Percentiles rank a stretch among this genome's conserved stretches.
phyloP scores from a whole-genome alignment of 2,329 filamentous ascomycete species.

The Kalmusia sp. region DNA sequence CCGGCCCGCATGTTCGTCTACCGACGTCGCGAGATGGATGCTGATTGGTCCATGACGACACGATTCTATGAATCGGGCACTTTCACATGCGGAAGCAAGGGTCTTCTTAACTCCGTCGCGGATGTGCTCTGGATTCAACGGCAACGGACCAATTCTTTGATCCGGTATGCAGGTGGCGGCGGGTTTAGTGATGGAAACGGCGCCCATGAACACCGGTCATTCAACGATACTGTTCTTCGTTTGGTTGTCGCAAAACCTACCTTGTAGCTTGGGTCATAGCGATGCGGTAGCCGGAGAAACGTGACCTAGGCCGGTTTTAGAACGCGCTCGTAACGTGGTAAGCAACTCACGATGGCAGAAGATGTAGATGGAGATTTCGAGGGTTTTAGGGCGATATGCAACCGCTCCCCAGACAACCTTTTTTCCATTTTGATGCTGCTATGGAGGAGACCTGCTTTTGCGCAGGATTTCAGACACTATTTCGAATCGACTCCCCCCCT shows the following conservation, averaged over 20 bases:
- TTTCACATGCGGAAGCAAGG: not conserved
- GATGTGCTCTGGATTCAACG: not conserved
- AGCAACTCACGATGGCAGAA: too few species aligned
- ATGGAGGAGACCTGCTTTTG: constrained; percentile 1
- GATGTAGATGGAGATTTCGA: too few species aligned
- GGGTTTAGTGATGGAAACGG: not conserved
- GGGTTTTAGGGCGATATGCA: not conserved
- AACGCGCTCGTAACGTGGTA: too few species aligned
- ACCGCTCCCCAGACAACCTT: constrained; percentile 1
- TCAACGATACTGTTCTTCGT: too few species aligned
- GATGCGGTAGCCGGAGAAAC: too few species aligned
- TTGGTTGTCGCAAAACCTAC: not conserved
- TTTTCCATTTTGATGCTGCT: constrained; percentile 17
- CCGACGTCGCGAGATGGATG: too few species aligned
- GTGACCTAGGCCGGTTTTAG: too few species aligned
- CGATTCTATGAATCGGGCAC: not conserved
- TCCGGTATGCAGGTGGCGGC: not conserved
- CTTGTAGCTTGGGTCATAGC: too few species aligned
- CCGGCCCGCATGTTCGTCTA: not conserved
- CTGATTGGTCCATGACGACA: constrained; percentile 15
- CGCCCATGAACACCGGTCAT: not conserved
- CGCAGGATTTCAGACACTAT: not conserved
- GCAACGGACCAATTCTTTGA: not conserved
- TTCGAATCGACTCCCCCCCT: not conserved
- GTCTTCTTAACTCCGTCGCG: constrained; percentile 5